Evolutionary conservation across 163 green algal species (phyloP), one percentile per base, ranked within the genome.

Genomic region (Scenedesmus sp.): DNA sequence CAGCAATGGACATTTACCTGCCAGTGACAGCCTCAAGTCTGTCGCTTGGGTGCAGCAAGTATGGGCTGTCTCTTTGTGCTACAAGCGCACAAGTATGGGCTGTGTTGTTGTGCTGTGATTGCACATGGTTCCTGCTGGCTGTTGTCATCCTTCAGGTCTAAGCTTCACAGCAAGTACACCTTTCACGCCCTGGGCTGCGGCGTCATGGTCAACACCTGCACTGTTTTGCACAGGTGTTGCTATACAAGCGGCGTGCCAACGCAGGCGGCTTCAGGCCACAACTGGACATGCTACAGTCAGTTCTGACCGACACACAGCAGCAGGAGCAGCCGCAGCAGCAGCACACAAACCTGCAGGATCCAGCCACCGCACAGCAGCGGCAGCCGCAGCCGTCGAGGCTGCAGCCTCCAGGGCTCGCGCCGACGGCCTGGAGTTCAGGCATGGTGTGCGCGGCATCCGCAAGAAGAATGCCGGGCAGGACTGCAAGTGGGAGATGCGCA

Each of bases 351-450:
- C 43, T 33, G 81, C 10, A 46, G 46, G 51, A 35, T 5, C 44
- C 83, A 88, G 56, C 46, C 6, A 44, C 83, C 81, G 59, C 83
- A 89, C 61, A 65, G 84, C 53, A 56, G 83, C 83, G 56, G 82
- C 53, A 56, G 82, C 53, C 30, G 33, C 51, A 44, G 83, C 83
- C 18, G 30, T 56, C 1, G 24, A 37, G 24, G 43, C 56, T 81
- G 83, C 59, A n/a, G 83, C 59, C 43, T 26, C 24, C 18, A 88
- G 83, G n/a, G 83, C 83, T 53, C 24, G 7, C 2, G 83, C 51
- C 22, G 46, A n/a, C 81, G n/a, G 70, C 18, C n/a, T 35, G 37
- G 81, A 13, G 6, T 46, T 13, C 15, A 51, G 43, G 2, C 81
- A 86, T 76, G 49, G 81, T n/a, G 13, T 76, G n/a, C 65, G 15